Conservation (phyloP, 805 yeast species). For the Candida krabiensis region DNA sequence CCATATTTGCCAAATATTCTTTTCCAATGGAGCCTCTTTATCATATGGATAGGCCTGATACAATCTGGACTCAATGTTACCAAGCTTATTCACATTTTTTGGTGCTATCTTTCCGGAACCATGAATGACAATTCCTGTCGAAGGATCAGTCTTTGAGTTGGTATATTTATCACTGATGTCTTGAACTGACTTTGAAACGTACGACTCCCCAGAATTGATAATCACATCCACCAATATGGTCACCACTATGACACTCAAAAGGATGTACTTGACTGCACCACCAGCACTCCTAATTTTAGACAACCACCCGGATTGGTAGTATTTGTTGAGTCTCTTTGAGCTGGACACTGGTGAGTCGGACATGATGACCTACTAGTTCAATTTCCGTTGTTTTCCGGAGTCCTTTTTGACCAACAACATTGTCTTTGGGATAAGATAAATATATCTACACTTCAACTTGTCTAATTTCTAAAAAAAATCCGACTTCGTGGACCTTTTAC, state of each 20-base stretch:
- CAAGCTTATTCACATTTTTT: conserved; percentile 9
- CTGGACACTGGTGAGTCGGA: too few relatives aligned
- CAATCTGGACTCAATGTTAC: conserved; percentile 13
- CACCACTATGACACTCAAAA: conserved; percentile 2
- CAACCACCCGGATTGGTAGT: not conserved
- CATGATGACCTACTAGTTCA: too few relatives aligned
- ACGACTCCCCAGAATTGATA: conserved; percentile 3
- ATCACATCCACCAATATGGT: conserved; percentile 4
- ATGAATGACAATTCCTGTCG: not conserved
- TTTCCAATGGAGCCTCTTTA: conserved; percentile 10
- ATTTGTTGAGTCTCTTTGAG: not conserved
- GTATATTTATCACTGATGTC: not conserved
- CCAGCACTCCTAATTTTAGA: not conserved
- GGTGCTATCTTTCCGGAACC: not conserved
- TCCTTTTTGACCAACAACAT: too few relatives aligned
- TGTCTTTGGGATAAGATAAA: too few relatives aligned
- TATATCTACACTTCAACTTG: too few relatives aligned
- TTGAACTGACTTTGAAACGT: not conserved
- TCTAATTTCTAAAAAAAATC: too few relatives aligned
- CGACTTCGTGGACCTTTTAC: too few relatives aligned
- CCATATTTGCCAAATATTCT: conserved; percentile 19
- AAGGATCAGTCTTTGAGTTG: too few relatives aligned
- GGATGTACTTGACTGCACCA: conserved; percentile 1
- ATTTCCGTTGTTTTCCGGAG: too few relatives aligned
- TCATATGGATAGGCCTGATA: conserved; percentile 14